A percentile compares a stretch with the other conserved stretches of the same genome.
Conservation (phyloP, 2,329 filamentous ascomycete species). For the Beauveria brongniartii region DNA sequence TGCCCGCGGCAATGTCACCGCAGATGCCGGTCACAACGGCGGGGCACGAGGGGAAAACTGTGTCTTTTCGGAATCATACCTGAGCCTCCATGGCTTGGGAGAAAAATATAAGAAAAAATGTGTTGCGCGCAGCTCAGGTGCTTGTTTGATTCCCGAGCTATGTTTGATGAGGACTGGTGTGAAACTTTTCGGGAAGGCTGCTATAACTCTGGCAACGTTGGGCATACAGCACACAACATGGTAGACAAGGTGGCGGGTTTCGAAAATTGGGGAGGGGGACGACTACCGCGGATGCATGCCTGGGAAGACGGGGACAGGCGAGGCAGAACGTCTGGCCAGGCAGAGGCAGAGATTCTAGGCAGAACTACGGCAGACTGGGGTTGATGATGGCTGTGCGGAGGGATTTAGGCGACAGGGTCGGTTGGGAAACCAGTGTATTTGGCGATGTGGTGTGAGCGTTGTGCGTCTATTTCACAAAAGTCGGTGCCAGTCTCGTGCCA, state of each 20-base stretch:
- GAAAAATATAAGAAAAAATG: constrained; percentile 15
- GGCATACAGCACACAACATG: constrained; percentile 35
- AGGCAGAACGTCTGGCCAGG: constrained; percentile 16
- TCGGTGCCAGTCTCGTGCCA: constrained; percentile 32
- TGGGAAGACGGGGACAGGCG: constrained; percentile 17
- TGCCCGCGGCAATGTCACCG: constrained; percentile 14
- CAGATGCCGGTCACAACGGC: neutral
- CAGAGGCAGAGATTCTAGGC: constrained; percentile 13
- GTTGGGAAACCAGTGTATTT: constrained; percentile 1
- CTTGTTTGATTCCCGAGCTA: neutral
- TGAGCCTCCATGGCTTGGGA: constrained; percentile 38
- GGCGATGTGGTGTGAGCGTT: constrained; percentile 11
- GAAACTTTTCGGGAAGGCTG: constrained; percentile 23
- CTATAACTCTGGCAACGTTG: constrained; percentile 37
- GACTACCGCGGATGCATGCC: constrained; percentile 35
- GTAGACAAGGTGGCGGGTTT: constrained; percentile 16
- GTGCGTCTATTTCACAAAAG: constrained; percentile 34
- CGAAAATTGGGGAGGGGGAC: constrained; percentile 20
- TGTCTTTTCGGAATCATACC: constrained; percentile 24
- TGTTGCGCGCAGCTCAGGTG: constrained; percentile 13
- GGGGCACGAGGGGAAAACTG: constrained; percentile 9
- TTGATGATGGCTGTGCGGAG: neutral
- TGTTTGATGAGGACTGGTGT: neutral
- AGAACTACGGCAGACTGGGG: neutral
- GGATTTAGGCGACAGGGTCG: neutral